A percentile compares a stretch with the other conserved stretches of the same genome.
phyloP scores from a whole-genome alignment of 768 basidiomycete genomes.

The Suillus paluster region DNA sequence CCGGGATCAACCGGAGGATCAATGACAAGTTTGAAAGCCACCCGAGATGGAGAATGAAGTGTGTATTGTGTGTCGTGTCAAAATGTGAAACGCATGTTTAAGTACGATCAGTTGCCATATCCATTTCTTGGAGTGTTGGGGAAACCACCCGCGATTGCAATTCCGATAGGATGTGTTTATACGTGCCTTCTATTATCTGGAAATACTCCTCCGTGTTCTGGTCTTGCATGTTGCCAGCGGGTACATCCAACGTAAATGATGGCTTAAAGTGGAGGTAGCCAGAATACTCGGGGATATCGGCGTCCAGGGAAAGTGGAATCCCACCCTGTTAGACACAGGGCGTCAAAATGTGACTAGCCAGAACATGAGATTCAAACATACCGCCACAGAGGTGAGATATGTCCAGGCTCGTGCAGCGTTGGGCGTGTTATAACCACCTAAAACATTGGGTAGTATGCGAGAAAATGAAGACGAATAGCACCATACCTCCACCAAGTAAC shows the following conservation, averaged over 20 bases:
- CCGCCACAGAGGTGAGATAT: conserved; percentile 75
- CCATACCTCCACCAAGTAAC: conserved; percentile 76
- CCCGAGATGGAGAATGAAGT: neutral
- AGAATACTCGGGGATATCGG: conserved; percentile 75
- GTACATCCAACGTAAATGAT: conserved; percentile 80
- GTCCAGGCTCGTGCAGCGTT: conserved; percentile 91
- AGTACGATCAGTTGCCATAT: neutral
- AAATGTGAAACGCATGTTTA: neutral
- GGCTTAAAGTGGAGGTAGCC: conserved; percentile 77
- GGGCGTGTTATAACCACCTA: conserved; percentile 83
- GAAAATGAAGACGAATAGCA: conserved; percentile 2
- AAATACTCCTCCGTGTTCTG: conserved; percentile 69
- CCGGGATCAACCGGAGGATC: neutral
- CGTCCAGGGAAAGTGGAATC: conserved; percentile 57
- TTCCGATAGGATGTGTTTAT: conserved; percentile 34
- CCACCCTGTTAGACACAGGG: conserved; percentile 47
- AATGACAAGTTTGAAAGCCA: neutral
- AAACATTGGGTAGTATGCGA: conserved; percentile 18
- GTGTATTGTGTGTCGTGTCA: neutral
- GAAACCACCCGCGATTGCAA: conserved; percentile 16
- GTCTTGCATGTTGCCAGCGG: conserved; percentile 73
- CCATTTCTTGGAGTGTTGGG: neutral
- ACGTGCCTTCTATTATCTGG: conserved; percentile 44
- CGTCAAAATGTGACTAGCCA: neutral
- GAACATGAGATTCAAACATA: conserved; percentile 40